Percentiles rank a stretch among this genome's conserved stretches.
Conservation (phyloP, 2,329 filamentous ascomycete genomes). For the Didymella lethalis region DNA sequence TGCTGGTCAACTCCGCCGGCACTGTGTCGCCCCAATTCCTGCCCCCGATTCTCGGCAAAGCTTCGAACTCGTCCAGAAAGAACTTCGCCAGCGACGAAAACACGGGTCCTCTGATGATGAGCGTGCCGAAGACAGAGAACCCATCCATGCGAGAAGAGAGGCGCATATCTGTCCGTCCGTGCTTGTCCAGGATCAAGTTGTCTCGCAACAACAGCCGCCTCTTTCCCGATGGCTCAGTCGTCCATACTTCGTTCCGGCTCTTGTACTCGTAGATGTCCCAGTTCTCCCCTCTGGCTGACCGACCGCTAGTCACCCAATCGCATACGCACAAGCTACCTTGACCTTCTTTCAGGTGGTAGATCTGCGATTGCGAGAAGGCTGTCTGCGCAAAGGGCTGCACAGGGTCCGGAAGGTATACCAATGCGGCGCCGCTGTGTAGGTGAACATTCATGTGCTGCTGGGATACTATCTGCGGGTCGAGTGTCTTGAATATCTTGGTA, state of each 20-base stretch:
- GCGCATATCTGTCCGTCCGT: constrained; percentile 44
- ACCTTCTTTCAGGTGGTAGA: constrained; percentile 68
- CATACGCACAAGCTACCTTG: constrained; percentile 73
- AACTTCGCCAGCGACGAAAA: constrained; percentile 73
- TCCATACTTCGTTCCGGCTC: constrained; percentile 89
- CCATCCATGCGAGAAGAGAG: constrained; percentile 69
- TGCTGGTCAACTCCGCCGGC: constrained; percentile 48
- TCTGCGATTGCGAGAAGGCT: constrained; percentile 83
- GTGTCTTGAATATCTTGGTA: constrained; percentile 93
- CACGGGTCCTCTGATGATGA: constrained; percentile 79
- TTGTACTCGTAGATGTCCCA: constrained; percentile 85
- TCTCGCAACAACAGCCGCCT: constrained; percentile 81
- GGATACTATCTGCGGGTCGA: constrained; percentile 56
- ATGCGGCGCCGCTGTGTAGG: constrained; percentile 58
- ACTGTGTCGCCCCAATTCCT: constrained; percentile 70
- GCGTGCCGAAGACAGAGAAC: constrained; percentile 80
- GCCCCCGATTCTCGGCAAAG: constrained; percentile 80
- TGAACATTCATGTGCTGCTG: constrained; percentile 59
- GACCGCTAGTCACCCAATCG: constrained; percentile 94
- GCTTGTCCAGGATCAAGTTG: constrained; percentile 74
- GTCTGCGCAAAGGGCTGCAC: constrained; percentile 89
- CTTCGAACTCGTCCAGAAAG: constrained; percentile 80
- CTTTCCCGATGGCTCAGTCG: constrained; percentile 49
- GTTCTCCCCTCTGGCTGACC: constrained; percentile 82
- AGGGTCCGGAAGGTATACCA: constrained; percentile 82